Evolutionary conservation across 768 basidiomycete genomes (phyloP), one percentile per base, ranked within the genome.

Genomic region (Suillus occidentalis): DNA sequence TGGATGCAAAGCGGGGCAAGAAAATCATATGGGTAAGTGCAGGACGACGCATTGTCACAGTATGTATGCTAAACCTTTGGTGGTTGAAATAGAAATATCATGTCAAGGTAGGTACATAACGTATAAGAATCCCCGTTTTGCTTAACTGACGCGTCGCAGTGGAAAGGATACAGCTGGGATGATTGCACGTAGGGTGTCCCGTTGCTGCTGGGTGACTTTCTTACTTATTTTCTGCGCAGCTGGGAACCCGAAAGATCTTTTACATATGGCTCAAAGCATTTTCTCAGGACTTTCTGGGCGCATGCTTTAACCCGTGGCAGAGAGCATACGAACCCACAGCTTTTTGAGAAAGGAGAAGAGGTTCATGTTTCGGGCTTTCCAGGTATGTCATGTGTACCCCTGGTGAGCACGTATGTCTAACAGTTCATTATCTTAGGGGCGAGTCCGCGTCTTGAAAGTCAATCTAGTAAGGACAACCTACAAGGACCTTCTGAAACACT

Each of bases 241-340:
- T 91, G 89, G 89, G 90, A 91, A 68, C 89, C 90, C 10, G 72
- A 77, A 9, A 79, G 84, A 60, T 88, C 87, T 10, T 90, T 91
- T 65, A 72, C 71, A 18, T 82, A 74, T 8, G 82, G 79, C 12
- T 88, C 89, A 0, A 84, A 87, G 67, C 80, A 86, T 59, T 79
- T 90, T 18, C 43, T 82, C 10, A 70, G 75, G 18, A 36, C 66
- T 2, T 82, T 82, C 58, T 82, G 81, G 81, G 66, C 69, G 20
- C 74, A 76, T n/a, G 65, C 78, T 40, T 63, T 73, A 31, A 72
- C 71, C 1, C 66, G 72, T 37, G 75, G 73, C 39, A 81, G 89
- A 64, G 87, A 90, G 66, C 74, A 78, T 55, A 71, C 78, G 1
- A 78, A 87, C 66, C 67, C 87, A 59, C 73, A 72, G 25, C 72